Base-by-base conservation (phyloP, 305 asterid species). In the Fraxinus dipetala region DNA sequence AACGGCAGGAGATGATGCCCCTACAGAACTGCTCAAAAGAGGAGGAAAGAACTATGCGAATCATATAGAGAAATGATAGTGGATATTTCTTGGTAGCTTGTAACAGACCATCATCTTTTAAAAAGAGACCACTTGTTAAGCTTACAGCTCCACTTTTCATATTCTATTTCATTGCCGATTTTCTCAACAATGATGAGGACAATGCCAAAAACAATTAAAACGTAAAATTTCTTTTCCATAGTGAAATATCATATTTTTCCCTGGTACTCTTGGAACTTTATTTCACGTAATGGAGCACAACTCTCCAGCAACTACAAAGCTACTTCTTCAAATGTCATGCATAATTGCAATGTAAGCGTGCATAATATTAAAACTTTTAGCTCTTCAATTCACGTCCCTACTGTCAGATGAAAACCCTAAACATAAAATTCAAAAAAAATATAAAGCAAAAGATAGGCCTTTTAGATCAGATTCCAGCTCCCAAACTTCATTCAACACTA, bases 1-100 rank as follows among this genome's bases (percentile, higher is more conserved):
- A 89, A 91, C 87, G 80, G 96, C 97, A 85, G 98, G 98, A 84
- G 97, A 96, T 40, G 98, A 93, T 80, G 99, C 99, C 88, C 98
- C 99, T 26, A 89, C 98, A 83, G 99, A 96, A 89, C 99, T 96
- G 90, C 79, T 73, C 63, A 72, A 78, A 72, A 75, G 59, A 76
- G 65, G 56, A 0, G 56, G 1, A 61, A 74, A 79, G 72, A 67
- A 72, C 32, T 20, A 18, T 18, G 11, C 69, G 80, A 79, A 70
- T 20, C 76, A 74, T 78, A 65, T 28, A n/a, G 63, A 82, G 38
- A 65, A 9, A 20, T 32, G 35, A 76, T 59, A 51, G 22, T 26
- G 82, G n/a, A 34, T 35, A 77, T 24, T 75, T 40, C 51, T 34
- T 67, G 78, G 70, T 45, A 81, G 31, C 78, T 78, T 80, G 74